Evolutionary conservation across 2,329 filamentous ascomycete species (phyloP).

Genomic region (Chrysoporthe cubensis): DNA sequence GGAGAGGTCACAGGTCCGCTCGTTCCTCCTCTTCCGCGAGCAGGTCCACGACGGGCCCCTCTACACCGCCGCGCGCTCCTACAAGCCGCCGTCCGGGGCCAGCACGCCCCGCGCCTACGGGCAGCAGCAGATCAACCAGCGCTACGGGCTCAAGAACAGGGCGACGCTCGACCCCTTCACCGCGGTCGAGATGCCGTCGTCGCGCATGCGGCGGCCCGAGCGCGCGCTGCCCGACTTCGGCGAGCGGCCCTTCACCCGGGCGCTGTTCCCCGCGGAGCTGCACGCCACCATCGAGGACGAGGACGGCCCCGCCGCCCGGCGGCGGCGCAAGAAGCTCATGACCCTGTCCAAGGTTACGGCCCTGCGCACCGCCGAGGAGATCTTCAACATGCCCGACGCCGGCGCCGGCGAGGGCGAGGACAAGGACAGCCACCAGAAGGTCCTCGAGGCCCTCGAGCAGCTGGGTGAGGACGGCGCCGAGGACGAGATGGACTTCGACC

Average conservation of each 20-base stretch:
- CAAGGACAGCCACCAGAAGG: slow-evolving; percentile 38
- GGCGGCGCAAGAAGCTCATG: slow-evolving; percentile 47
- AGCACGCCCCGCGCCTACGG: slow-evolving; percentile 51
- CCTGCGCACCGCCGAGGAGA: slow-evolving; percentile 55
- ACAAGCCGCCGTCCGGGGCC: slow-evolving; percentile 44
- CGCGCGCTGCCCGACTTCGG: slow-evolving; percentile 59
- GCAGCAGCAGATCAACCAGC: slow-evolving; percentile 61
- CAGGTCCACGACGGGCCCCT: slow-evolving; percentile 59
- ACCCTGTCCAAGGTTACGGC: slow-evolving; percentile 52
- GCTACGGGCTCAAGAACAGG: slow-evolving; percentile 58
- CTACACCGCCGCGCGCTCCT: slow-evolving; percentile 59
- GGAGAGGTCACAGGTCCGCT: slow-evolving; percentile 53
- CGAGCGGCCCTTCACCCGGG: slow-evolving; percentile 50
- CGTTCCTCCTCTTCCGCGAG: slow-evolving; percentile 59
- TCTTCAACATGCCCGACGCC: slow-evolving; percentile 48
- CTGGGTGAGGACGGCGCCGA: slow-evolving; percentile 44
- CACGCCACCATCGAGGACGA: slow-evolving; percentile 57
- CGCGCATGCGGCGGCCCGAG: slow-evolving; percentile 56
- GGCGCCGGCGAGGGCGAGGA: slow-evolving; percentile 33
- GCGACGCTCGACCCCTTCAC: slow-evolving; percentile 62
- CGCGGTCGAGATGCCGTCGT: slow-evolving; percentile 61
- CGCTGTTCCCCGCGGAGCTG: slow-evolving; percentile 59
- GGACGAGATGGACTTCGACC: slow-evolving; percentile 40
- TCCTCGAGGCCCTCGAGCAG: slow-evolving; percentile 50
- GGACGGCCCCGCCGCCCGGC: slow-evolving; percentile 41